phyloP scores from a whole-genome alignment of 176 grass and related monocot species.

The Puya raimondii region DNA sequence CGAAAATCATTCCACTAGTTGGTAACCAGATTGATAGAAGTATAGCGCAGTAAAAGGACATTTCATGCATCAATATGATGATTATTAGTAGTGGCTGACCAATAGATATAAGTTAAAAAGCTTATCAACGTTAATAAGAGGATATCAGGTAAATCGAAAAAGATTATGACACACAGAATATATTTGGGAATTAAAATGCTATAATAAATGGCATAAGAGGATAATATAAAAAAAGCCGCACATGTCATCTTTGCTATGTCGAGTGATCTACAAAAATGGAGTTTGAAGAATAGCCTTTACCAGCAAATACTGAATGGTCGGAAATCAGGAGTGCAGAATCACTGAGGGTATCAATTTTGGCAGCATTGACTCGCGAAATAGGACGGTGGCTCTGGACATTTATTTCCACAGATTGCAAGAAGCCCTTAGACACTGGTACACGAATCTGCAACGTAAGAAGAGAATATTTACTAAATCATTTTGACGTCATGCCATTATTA shows the following conservation, averaged over 20 bases:
- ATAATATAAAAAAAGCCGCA: too few species aligned
- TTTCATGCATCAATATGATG: not conserved
- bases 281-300: constrained; percentile 21
- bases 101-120: not conserved
- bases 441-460: constrained; percentile 29
- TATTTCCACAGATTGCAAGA: constrained; percentile 60
- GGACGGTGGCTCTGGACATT: constrained; percentile 49
- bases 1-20: constrained; percentile 1
- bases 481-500: not conserved
- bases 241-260: too few species aligned
- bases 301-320: constrained; percentile 71
- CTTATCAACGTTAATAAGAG: not conserved
- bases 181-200: not conserved
- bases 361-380: constrained; percentile 56
- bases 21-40: not conserved
- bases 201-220: too few species aligned
- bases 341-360: constrained; percentile 43
- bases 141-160: not conserved
- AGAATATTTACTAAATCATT: constrained; percentile 1
- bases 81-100: not conserved
- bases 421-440: constrained; percentile 49
- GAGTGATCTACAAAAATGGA: too few species aligned
- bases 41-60: not conserved
- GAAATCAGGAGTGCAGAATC: constrained; percentile 70
- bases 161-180: not conserved